Base-by-base conservation (phyloP, 176 grass and related monocot species). In the Aegilops umbellulata region DNA sequence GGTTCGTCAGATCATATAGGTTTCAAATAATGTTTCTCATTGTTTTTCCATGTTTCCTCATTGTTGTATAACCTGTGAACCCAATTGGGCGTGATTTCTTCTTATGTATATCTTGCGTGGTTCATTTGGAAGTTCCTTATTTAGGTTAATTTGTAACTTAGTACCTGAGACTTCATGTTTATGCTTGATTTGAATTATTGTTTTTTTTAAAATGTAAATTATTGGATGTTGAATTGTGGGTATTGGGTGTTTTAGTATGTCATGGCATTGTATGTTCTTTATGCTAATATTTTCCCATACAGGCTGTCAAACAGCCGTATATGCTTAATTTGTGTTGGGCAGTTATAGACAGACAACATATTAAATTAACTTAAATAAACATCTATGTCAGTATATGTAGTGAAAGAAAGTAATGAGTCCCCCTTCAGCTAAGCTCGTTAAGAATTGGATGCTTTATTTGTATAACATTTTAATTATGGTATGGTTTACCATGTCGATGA, bases 1-100 rank as follows among this genome's bases (percentile, higher is more conserved):
- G 94, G 97, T 96, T 85, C 53, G 81, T 86, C 26, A 47, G 15
- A 65, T 51, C 55, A 84, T 31, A 10, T 31, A 60, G 9, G 13
- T 74, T 65, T 73, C 4, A 26, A 65, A 39, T 57, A 78, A 41
- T 76, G 4, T 74, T 60, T 5, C 71, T 79, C 55, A 78, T 15
- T 39, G 16, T 0, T 7, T 75, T 31, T 78, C 76, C 58, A 78
- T 64, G 47, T 38, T 79, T 35, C 51, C 2, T 41, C 53, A 31
- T 82, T 90, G 22, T 17, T 68, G 13, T 71, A 25, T 38, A 11
- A 39, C 20, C n/a, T 46, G 23, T 42, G 39, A 41, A 15, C 44
- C 25, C 10, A 60, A 32, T 76, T 19, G 3, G 8, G 58, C 10
- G 8, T 46, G 22, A 8, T 64, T 78, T 85, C 5, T 10, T 23